A percentile compares a stretch with the other conserved stretches of the same genome.
Evolutionary conservation across 495 filamentous ascomycete genomes (phyloP).

Genomic region (Penicillium fimorum): DNA sequence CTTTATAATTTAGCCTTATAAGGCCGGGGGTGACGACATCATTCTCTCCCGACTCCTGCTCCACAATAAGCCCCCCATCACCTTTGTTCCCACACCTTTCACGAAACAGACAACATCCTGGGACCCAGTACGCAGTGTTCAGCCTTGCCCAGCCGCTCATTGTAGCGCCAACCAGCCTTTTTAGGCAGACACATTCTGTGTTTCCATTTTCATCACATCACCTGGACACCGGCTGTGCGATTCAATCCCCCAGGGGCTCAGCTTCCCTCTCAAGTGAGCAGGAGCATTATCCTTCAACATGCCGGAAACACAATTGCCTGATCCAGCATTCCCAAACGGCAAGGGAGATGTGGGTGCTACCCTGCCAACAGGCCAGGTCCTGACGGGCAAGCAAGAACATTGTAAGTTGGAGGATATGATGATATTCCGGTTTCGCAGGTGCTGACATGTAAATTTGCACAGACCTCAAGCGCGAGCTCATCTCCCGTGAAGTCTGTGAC

Average conservation of each 20-base stretch:
- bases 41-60: slow-evolving; percentile 11
- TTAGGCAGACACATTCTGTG: slow-evolving; percentile 17
- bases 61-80: slow-evolving; percentile 9
- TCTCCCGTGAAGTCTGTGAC: slow-evolving; percentile 80
- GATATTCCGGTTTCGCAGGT: neutral
- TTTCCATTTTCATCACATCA: neutral
- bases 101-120: neutral
- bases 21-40: slow-evolving; percentile 24
- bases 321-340: slow-evolving; percentile 15
- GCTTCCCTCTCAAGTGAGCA: neutral
- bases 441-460: slow-evolving; percentile 8
- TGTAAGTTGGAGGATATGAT: slow-evolving; percentile 54
- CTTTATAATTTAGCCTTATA: neutral
- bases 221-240: neutral
- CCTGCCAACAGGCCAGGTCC: slow-evolving; percentile 48
- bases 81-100: neutral
- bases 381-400: slow-evolving; percentile 98
- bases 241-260: neutral
- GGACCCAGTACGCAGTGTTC: neutral
- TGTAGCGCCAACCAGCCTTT: slow-evolving; percentile 11
- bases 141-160: slow-evolving; percentile 10
- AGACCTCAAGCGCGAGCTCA: slow-evolving; percentile 96
- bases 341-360: slow-evolving; percentile 19
- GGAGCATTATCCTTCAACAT: slow-evolving; percentile 1
- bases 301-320: slow-evolving; percentile 1